Conservation (phyloP, 2,329 filamentous ascomycete genomes). For the Aspergillus luchuensis region DNA sequence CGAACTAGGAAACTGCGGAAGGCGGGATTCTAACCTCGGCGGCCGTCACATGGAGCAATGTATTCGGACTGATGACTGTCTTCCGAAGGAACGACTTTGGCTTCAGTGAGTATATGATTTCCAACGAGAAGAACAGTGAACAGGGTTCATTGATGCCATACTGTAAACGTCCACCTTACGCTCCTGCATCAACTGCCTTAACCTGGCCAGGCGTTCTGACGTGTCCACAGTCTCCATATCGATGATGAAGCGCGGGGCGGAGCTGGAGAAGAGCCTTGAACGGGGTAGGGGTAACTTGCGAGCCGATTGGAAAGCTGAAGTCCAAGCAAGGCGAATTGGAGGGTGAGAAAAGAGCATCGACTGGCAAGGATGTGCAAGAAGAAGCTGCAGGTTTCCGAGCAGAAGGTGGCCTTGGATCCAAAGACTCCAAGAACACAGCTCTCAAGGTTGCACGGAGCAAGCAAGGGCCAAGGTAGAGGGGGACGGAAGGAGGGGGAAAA, state of each 20-base stretch:
- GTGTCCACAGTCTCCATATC: conserved; percentile 82
- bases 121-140: conserved; percentile 9
- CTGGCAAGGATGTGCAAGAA: conserved; percentile 14
- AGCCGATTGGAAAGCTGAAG: conserved; percentile 32
- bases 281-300: conserved; percentile 28
- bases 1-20: conserved; percentile 4
- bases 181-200: conserved; percentile 85
- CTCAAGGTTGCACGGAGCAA: conserved; percentile 13
- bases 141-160: conserved; percentile 48
- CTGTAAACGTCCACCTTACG: conserved; percentile 89
- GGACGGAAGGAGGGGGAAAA: background rate
- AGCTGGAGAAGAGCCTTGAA: conserved; percentile 43
- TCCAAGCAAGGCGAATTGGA: conserved; percentile 34
- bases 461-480: conserved; percentile 5
- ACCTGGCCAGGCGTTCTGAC: conserved; percentile 69
- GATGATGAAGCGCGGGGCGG: conserved; percentile 39
- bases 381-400: conserved; percentile 22
- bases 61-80: conserved; percentile 98
- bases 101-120: conserved; percentile 37
- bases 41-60: conserved; percentile 90
- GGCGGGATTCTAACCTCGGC: conserved; percentile 61
- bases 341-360: conserved; percentile 40
- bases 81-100: conserved; percentile 87
- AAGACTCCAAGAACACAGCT: conserved; percentile 13
- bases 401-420: conserved; percentile 15